Evolutionary conservation across 2,329 filamentous ascomycete species (phyloP).

Genomic region (Epichloe scottii): DNA sequence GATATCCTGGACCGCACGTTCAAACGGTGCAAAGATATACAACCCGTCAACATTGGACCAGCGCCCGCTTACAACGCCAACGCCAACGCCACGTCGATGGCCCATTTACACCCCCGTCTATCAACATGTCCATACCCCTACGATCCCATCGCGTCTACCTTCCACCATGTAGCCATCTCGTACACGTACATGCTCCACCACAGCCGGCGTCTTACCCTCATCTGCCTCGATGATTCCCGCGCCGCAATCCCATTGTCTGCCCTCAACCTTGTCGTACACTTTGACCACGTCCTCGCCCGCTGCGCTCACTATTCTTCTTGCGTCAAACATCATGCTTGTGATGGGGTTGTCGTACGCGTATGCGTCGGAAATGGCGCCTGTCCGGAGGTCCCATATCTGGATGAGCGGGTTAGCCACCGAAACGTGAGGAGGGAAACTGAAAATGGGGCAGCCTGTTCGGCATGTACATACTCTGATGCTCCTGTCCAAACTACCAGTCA

Average conservation of each 20-base stretch:
- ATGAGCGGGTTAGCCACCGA: conserved; percentile 10
- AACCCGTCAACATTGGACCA: no score
- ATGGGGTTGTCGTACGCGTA: conserved; percentile 90
- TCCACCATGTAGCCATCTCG: conserved; percentile 92
- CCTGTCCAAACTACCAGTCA: conserved; percentile 84
- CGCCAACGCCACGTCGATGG: no score
- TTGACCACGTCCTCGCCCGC: conserved; percentile 91
- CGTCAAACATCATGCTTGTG: conserved; percentile 95
- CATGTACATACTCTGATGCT: conserved; percentile 71
- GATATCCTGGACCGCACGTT: no score
- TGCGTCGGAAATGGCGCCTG: conserved; percentile 87
- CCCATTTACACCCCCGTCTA: neutral
- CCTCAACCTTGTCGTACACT: conserved; percentile 95
- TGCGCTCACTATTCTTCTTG: conserved; percentile 76
- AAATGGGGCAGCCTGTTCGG: no score
- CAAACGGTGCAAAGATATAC: no score
- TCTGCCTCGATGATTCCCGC: conserved; percentile 62
- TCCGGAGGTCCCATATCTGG: conserved; percentile 97
- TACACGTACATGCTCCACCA: conserved; percentile 77
- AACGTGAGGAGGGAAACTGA: neutral
- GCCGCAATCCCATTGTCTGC: conserved; percentile 92
- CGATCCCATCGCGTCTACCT: conserved; percentile 72
- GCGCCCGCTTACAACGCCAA: no score
- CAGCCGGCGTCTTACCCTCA: conserved; percentile 48
- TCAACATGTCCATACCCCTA: conserved; percentile 80